Evolutionary conservation across 129 eudicot species (phyloP).

Genomic region (Apium graveolens): DNA sequence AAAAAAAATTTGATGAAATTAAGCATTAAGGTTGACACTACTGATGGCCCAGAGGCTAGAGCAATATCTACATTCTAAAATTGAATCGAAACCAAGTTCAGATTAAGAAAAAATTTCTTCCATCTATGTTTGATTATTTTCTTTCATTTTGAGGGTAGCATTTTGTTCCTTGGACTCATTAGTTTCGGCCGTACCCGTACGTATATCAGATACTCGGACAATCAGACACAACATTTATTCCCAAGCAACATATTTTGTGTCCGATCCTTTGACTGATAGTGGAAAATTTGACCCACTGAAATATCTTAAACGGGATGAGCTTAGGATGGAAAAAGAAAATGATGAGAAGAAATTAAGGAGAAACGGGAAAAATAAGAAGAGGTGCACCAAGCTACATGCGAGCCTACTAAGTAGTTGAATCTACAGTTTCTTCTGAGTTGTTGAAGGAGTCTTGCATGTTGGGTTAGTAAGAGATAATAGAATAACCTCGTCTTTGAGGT

Average conservation of each 20-base stretch:
- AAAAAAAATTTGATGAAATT: background rate
- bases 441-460: background rate
- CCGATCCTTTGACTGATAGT: background rate
- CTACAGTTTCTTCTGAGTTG: background rate
- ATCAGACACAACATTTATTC: background rate
- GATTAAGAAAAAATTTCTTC: background rate
- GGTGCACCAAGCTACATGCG: background rate
- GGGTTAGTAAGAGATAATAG: background rate
- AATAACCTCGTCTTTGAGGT: conserved; percentile 52
- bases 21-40: background rate
- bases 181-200: background rate
- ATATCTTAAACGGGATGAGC: background rate
- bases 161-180: background rate
- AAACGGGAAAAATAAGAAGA: too few relatives aligned
- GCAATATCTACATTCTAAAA: background rate
- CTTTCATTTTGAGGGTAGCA: background rate
- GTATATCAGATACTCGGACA: background rate
- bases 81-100: background rate
- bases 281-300: background rate
- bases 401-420: conserved; percentile 1
- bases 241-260: background rate
- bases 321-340: background rate
- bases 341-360: background rate
- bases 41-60: background rate
- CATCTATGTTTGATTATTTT: background rate